A percentile compares a stretch with the other conserved stretches of the same genome.
phyloP scores from a whole-genome alignment of 2,329 filamentous ascomycete genomes.

The Penicillium olsonii region DNA sequence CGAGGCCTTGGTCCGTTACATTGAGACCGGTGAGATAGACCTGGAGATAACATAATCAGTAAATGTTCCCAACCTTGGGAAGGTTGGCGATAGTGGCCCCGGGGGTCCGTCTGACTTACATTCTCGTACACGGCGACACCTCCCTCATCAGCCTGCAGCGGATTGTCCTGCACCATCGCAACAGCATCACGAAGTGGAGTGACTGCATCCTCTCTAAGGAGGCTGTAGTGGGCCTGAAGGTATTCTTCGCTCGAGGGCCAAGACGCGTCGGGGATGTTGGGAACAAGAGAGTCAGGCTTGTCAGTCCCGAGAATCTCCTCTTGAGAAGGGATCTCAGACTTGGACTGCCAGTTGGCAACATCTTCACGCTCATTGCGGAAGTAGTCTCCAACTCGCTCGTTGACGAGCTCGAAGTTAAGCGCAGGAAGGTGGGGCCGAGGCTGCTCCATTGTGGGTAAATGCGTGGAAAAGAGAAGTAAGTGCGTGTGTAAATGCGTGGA shows the following conservation, averaged over 20 bases:
- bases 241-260: slow-evolving; percentile 67
- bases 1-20: background rate
- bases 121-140: slow-evolving; percentile 69
- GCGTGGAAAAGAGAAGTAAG: too few species aligned
- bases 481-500: too few species aligned
- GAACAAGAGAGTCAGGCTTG: too few species aligned
- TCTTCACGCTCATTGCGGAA: too few species aligned
- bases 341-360: too few species aligned
- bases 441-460: too few species aligned
- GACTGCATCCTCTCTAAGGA: slow-evolving; percentile 74
- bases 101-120: too few species aligned
- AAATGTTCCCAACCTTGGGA: background rate
- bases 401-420: too few species aligned
- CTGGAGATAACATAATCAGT: background rate
- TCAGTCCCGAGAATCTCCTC: too few species aligned
- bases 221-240: slow-evolving; percentile 70
- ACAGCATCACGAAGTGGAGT: slow-evolving; percentile 70
- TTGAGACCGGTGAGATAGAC: background rate
- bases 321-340: too few species aligned
- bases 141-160: slow-evolving; percentile 59
- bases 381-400: too few species aligned
- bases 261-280: slow-evolving; percentile 57
- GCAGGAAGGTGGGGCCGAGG: too few species aligned
- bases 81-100: background rate
- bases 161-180: slow-evolving; percentile 53